A percentile compares a stretch with the other conserved stretches of the same genome.
Evolutionary conservation across 495 filamentous ascomycete species (phyloP).

Genomic region (Lepidopterella palustris): DNA sequence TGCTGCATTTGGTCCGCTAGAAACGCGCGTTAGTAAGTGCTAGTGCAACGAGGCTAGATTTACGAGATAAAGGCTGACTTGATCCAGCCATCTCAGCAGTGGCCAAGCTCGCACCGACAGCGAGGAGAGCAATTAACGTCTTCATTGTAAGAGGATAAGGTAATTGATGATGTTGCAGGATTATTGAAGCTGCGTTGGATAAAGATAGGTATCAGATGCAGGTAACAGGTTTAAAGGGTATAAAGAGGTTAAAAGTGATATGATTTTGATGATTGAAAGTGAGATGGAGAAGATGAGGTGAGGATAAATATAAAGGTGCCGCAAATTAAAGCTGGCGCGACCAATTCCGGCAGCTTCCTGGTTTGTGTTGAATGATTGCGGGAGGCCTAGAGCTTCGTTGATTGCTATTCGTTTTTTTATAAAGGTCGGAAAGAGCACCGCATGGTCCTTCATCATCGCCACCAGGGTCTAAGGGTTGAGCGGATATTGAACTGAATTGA

Average conservation of each 20-base stretch:
- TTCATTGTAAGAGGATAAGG: slow-evolving; percentile 32
- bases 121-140: slow-evolving; percentile 33
- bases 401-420: background rate
- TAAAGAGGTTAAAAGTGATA: slow-evolving; percentile 2
- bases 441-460: background rate
- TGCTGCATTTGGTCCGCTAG: slow-evolving; percentile 36
- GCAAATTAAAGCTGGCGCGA: background rate
- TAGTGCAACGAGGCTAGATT: background rate
- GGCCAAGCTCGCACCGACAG: slow-evolving; percentile 30
- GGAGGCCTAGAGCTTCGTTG: background rate
- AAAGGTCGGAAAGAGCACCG: background rate
- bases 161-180: background rate
- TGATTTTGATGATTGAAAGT: background rate
- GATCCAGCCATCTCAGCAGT: slow-evolving; percentile 29
- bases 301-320: background rate
- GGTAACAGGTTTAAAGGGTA: slow-evolving; percentile 7
- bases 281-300: background rate
- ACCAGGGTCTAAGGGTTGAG: background rate
- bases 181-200: slow-evolving; percentile 16
- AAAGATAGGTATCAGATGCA: slow-evolving; percentile 10
- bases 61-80: slow-evolving; percentile 7
- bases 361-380: background rate
- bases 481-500: too few relatives aligned
- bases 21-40: slow-evolving; percentile 7
- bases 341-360: background rate